phyloP scores from a whole-genome alignment of 352 stramenopile species.

The Pythium folliculosum region DNA sequence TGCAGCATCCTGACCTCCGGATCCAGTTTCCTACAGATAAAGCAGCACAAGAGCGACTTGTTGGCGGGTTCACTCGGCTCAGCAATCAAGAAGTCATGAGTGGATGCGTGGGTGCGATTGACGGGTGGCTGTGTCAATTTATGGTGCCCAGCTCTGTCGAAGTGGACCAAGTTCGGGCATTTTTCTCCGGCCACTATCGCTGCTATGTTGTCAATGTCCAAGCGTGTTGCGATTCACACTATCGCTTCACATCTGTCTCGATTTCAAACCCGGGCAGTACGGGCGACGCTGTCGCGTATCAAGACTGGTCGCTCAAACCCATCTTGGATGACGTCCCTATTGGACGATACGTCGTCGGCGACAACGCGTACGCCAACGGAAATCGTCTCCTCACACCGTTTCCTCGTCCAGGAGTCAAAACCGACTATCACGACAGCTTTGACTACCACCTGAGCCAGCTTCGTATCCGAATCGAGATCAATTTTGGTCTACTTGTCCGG shows the following conservation, averaged over 20 bases:
- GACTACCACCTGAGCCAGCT: constrained; percentile 47
- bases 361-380: constrained; percentile 18
- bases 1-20: constrained; percentile 5
- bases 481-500: constrained; percentile 29
- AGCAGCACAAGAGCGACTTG: no score
- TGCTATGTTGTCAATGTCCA: constrained; percentile 13
- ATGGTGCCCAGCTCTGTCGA: not conserved
- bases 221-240: constrained; percentile 16
- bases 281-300: constrained; percentile 10
- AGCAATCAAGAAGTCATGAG: constrained; percentile 7
- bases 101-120: constrained; percentile 16
- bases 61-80: not conserved
- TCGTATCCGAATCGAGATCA: constrained; percentile 48
- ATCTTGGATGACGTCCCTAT: not conserved
- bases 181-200: constrained; percentile 18
- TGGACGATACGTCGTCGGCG: constrained; percentile 2
- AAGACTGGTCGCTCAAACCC: not conserved
- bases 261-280: not conserved
- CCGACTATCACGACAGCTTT: constrained; percentile 18
- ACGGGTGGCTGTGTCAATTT: constrained; percentile 6
- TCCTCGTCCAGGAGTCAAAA: not conserved
- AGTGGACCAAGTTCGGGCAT: not conserved
- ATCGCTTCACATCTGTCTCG: not conserved
- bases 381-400: constrained; percentile 13
- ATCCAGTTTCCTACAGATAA: constrained; percentile 13